Base-by-base conservation (phyloP, 805 yeast species). In the Zygosaccharomyces siamensis region DNA sequence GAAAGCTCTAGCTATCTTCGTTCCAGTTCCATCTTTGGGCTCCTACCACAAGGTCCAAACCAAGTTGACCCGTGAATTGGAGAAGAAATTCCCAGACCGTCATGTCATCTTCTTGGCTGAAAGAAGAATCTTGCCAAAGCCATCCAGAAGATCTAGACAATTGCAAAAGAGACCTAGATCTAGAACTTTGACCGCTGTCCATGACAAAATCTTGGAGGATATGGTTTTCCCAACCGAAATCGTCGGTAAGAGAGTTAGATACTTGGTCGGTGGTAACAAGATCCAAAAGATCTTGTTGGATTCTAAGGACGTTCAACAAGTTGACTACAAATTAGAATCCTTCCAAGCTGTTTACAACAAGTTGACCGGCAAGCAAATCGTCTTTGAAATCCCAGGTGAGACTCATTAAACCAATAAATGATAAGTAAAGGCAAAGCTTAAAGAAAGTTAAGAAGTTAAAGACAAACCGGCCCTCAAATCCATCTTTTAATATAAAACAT, bases 11-110 rank as follows among this genome's bases (percentile, higher is more conserved):
- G 96, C 90, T 75, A 79, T 93, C 79, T 92, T 93, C 72, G 97
- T 92, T 68, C 99, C 99, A 75, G 95, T 86, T 66, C 97, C 98
- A 77, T 80, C 88, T 69, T 83, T 89, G 73, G 69, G 81, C 64
- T 84, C 85, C 64, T 89, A 89, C 92, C 97, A 90, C 88, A 89
- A 85, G 80, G 95, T 92, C 71, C 99, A 92, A 83, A 81, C 81
- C 69, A 86, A 90, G 79, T 85, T 92, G 75, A 89, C 97, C 80
- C 92, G 98, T 80, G 99, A 92, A 83, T 86, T 92, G 75, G 99
- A 92, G 82, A 92, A 92, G 95, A 92, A 93, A 82, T 93, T 92
- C 90, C 95, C 97, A 74, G 99, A 92, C 84, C 88, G 96, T 77
- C 97, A 93, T 76, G 97, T 92, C 76, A 92, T 93, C 69, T 89